Conservation (phyloP, 495 filamentous ascomycete genomes). For the Talaromyces liani region DNA sequence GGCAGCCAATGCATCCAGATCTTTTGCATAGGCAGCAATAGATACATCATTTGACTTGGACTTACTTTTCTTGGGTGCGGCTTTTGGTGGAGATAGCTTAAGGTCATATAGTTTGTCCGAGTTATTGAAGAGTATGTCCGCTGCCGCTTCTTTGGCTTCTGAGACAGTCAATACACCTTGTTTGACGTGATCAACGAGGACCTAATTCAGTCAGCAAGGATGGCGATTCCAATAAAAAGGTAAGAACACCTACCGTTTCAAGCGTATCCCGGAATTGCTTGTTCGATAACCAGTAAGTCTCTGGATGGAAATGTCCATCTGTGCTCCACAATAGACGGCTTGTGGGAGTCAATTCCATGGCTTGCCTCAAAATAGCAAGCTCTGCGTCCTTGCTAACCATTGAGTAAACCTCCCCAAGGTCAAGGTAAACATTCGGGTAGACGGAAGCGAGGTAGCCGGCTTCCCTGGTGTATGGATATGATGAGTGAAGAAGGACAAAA, state of each 20-base stretch:
- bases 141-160: conserved; percentile 53
- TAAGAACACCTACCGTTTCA: conserved; percentile 41
- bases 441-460: conserved; percentile 74
- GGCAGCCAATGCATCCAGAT: conserved; percentile 20
- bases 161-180: conserved; percentile 45
- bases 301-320: conserved; percentile 77
- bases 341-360: conserved; percentile 68
- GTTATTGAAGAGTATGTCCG: conserved; percentile 62
- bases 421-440: conserved; percentile 78
- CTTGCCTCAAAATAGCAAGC: conserved; percentile 62
- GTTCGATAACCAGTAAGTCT: conserved; percentile 74
- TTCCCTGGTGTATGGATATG: conserved; percentile 79
- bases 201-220: conserved; percentile 24
- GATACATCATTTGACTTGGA: neutral
- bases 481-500: conserved; percentile 75
- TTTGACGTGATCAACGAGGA: conserved; percentile 55
- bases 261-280: conserved; percentile 71
- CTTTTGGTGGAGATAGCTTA: conserved; percentile 12
- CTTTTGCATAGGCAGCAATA: neutral
- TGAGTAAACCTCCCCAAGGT: conserved; percentile 83
- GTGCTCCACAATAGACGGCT: conserved; percentile 81
- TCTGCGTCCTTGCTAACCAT: conserved; percentile 75
- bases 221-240: neutral
- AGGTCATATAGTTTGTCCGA: conserved; percentile 61
- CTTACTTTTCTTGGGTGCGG: neutral